Percentiles rank a stretch among this genome's conserved stretches.
phyloP scores from a whole-genome alignment of 1,284 basidiomycete species.

The Macrocybe sp. region DNA sequence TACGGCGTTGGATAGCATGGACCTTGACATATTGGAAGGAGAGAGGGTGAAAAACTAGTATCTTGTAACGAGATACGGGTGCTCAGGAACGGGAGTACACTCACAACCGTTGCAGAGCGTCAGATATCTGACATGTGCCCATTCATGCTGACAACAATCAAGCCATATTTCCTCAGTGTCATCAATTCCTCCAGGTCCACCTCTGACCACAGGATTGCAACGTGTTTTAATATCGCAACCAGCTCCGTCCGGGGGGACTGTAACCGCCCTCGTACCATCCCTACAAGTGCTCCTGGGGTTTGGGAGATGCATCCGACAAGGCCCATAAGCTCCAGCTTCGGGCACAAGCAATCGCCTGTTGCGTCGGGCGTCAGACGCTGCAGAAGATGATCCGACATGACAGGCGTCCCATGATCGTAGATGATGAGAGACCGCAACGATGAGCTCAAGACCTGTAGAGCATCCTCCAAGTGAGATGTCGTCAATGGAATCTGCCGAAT shows the following conservation, averaged over 20 bases:
- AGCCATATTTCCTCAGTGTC: neutral
- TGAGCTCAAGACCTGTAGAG: conserved; percentile 1
- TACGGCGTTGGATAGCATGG: too few relatives aligned
- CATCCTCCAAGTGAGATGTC: neutral
- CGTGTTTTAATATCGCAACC: neutral
- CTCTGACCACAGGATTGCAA: neutral
- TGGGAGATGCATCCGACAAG: conserved; percentile 2
- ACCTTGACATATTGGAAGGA: too few relatives aligned
- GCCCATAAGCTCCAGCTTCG: conserved; percentile 4
- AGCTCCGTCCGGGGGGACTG: neutral
- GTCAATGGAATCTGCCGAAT: neutral
- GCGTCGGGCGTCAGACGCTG: neutral
- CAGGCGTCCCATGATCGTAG: neutral
- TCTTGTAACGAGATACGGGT: too few relatives aligned
- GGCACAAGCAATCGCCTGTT: neutral
- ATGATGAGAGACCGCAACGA: neutral
- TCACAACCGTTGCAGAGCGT: too few relatives aligned
- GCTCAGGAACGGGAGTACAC: too few relatives aligned
- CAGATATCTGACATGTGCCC: too few relatives aligned
- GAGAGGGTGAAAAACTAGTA: too few relatives aligned
- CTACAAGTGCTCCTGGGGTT: neutral
- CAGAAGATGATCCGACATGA: conserved; percentile 2
- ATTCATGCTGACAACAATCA: neutral
- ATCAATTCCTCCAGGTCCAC: neutral
- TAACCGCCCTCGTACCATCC: conserved; percentile 2